Base-by-base conservation (phyloP, 2,329 filamentous ascomycete genomes). In the Colletotrichum salicis region DNA sequence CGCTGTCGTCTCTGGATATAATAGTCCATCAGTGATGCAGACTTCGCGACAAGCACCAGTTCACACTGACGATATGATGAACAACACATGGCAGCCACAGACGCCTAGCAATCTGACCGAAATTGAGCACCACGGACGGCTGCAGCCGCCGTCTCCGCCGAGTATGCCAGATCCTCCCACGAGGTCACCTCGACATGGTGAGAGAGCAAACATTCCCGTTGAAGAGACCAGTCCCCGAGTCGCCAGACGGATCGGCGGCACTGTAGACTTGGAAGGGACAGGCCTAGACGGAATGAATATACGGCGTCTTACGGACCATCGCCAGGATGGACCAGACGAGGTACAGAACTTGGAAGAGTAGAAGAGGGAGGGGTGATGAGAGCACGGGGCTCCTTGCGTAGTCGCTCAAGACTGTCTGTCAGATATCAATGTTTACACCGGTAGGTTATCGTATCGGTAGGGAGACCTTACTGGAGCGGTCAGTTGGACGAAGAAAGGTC, bases 31-130 rank as follows among this genome's bases (percentile, higher is more conserved):
- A 4, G 6, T 31, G 15, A 31, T 52, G 48, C 51, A 15, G 52
- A 22, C 61, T 6, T 41, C 24, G 5, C 61, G 35, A 31, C 33
- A 19, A 64, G 8, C 45, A 7, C 12, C 52, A 1, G 29, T 88
- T 31, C 88, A 88, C 72, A 82, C 87, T 71, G 86, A 88, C 73
- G 77, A 77, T 29, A 67, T 85, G 57, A 81, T 86, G 8, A 79
- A 84, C 27, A 79, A 84, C 27, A 79, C 79, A 5, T 78, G 77
- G 11, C 86, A 88, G 72, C 86, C 86, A n/a, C 85, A 86, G 75
- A 88, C 87, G 12, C 86, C 86, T 27, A 80, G 80, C 56, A 82
- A 87, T 66, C 75, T 88, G n/a, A 85, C 86, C 1, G 86, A 86
- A 76, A 80, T 84, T 59, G 83, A 84, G 12, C 86, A 87, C 73